These are phyloP conservation scores for Cicer judaicum DNA, from an alignment of 306 rosid species.

Conservation along the genomic window DNA sequence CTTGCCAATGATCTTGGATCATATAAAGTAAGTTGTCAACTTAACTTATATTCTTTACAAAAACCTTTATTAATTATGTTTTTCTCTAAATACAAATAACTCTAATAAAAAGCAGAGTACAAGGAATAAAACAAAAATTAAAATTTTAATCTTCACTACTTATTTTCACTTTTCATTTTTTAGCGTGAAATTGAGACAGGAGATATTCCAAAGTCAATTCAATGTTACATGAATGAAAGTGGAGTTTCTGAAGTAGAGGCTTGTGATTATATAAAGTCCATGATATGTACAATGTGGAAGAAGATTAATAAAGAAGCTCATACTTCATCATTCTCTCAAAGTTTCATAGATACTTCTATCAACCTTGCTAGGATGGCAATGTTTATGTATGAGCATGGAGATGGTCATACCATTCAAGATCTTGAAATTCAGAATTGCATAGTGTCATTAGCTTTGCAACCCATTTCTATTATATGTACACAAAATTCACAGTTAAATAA, in stretches of 20 bases:
- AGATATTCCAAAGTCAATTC: constrained; percentile 41
- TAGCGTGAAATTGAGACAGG: constrained; percentile 34
- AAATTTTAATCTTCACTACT: no score
- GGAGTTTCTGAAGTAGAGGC: constrained; percentile 40
- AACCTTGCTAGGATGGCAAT: constrained; percentile 35
- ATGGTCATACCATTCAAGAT: constrained; percentile 29
- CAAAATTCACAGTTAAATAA: no score
- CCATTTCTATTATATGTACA: background rate
- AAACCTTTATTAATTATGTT: background rate
- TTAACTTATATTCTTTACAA: background rate
- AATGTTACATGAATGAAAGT: constrained; percentile 45
- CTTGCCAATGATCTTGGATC: constrained; percentile 12
- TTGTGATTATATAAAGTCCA: background rate
- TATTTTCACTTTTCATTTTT: background rate
- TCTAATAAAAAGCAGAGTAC: no score
- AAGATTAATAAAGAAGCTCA: background rate
- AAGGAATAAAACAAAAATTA: no score
- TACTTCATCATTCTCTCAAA: constrained; percentile 7
- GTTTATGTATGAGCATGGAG: constrained; percentile 33
- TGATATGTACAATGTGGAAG: constrained; percentile 30
- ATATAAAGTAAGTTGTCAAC: background rate
- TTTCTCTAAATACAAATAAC: no score
- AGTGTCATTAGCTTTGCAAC: background rate
- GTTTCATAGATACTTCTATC: constrained; percentile 6
- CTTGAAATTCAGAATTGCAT: background rate